Evolutionary conservation across 1,139 yeast genomes (phyloP).

Genomic region (Kodamaea derodonti): DNA sequence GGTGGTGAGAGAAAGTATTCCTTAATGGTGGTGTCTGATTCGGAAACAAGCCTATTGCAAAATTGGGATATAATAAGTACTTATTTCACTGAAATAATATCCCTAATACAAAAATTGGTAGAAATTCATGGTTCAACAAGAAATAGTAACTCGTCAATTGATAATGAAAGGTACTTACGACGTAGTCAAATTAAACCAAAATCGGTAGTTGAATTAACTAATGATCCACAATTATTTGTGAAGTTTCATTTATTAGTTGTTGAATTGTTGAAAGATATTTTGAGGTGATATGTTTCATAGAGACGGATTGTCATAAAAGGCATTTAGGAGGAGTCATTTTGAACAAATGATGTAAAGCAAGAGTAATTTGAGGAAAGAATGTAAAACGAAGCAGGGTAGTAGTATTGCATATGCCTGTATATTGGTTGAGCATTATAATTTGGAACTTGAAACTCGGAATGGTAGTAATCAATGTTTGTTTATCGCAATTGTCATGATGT

Average conservation of each 20-base stretch:
- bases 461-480: no score
- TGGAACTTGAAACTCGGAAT: no score
- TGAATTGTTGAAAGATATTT: slow-evolving; percentile 36
- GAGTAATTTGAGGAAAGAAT: no score
- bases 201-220: slow-evolving; percentile 55
- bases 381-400: no score
- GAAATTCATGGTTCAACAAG: slow-evolving; percentile 10
- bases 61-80: slow-evolving; percentile 57
- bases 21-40: slow-evolving; percentile 57
- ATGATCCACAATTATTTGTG: slow-evolving; percentile 57
- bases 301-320: background rate
- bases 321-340: background rate
- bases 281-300: slow-evolving; percentile 4
- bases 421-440: no score
- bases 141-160: slow-evolving; percentile 21
- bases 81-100: slow-evolving; percentile 50
- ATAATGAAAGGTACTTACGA: slow-evolving; percentile 53
- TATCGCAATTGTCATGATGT: no score
- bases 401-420: no score
- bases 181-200: slow-evolving; percentile 52
- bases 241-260: slow-evolving; percentile 67
- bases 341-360: no score
- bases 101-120: slow-evolving; percentile 44
- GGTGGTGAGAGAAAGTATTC: slow-evolving; percentile 78
- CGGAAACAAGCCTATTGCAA: slow-evolving; percentile 48